Percentiles rank a stretch among this genome's conserved stretches.
Conservation (phyloP, 768 basidiomycete species). For the Russula lepida region DNA sequence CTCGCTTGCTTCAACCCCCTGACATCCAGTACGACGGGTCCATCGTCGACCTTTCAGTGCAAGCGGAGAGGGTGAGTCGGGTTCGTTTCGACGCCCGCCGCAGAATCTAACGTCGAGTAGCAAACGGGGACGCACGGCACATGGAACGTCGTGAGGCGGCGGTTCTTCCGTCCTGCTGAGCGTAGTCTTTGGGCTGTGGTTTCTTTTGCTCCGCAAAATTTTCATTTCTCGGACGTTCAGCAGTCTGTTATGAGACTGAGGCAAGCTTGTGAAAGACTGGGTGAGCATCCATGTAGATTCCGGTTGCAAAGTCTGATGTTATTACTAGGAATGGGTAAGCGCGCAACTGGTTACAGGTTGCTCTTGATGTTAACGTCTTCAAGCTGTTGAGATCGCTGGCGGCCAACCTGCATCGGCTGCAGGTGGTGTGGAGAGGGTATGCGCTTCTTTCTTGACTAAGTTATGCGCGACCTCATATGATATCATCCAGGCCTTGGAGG, state of each 20-base stretch:
- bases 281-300: neutral
- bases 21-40: constrained; percentile 11
- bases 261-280: constrained; percentile 8
- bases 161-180: constrained; percentile 9
- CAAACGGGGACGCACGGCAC: constrained; percentile 9
- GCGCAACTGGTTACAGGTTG: neutral
- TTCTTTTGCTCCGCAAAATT: constrained; percentile 12
- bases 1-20: constrained; percentile 13
- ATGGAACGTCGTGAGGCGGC: constrained; percentile 19
- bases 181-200: constrained; percentile 11
- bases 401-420: constrained; percentile 8
- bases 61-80: constrained; percentile 2
- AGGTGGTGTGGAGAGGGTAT: constrained; percentile 14
- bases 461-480: neutral
- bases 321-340: constrained; percentile 10
- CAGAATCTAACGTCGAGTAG: neutral
- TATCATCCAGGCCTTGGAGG: constrained; percentile 5
- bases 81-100: neutral
- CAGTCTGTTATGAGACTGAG: neutral
- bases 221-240: neutral
- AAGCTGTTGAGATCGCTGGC: neutral
- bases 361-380: neutral
- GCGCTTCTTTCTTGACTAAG: neutral
- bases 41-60: constrained; percentile 1
- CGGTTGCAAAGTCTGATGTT: neutral